These are phyloP conservation scores for Hebeloma cylindrosporum DNA, from an alignment of 768 basidiomycete genomes.

Conservation along the genomic window DNA sequence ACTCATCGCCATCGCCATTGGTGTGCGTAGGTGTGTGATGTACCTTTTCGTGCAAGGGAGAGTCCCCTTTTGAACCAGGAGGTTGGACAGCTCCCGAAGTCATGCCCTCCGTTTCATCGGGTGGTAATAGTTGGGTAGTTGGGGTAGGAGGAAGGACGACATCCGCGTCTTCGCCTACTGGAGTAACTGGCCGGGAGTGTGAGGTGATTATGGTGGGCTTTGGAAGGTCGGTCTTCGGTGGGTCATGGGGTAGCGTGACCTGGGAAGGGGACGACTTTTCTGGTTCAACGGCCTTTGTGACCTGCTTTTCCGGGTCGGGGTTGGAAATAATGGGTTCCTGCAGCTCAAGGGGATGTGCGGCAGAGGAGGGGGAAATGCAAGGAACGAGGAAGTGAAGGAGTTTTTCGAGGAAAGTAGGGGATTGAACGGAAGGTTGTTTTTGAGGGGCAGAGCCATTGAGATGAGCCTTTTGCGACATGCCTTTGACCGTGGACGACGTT, in stretches of 20 bases:
- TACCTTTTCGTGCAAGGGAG: conserved; percentile 31
- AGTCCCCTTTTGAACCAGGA: conserved; percentile 74
- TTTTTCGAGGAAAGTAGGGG: conserved; percentile 58
- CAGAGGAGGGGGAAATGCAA: conserved; percentile 55
- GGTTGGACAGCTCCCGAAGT: conserved; percentile 92
- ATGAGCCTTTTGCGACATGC: conserved; percentile 18
- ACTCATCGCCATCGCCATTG: conserved; percentile 57
- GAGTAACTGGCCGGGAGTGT: conserved; percentile 19
- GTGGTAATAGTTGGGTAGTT: conserved; percentile 41
- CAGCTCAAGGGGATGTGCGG: conserved; percentile 44
- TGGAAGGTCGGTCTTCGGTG: conserved; percentile 16
- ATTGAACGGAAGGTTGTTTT: conserved; percentile 22
- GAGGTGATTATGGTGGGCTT: conserved; percentile 18
- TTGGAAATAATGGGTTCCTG: conserved; percentile 29
- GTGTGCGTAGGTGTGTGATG: conserved; percentile 35
- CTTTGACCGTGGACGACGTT: conserved; percentile 10
- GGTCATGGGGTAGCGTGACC: conserved; percentile 9
- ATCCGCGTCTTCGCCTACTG: conserved; percentile 28
- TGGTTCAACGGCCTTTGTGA: conserved; percentile 4
- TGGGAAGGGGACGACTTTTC: conserved; percentile 16
- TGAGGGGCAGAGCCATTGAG: conserved; percentile 14
- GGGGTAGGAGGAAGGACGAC: conserved; percentile 38
- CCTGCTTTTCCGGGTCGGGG: conserved; percentile 10
- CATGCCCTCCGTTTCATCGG: conserved; percentile 81
- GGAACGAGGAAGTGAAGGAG: conserved; percentile 65